These are phyloP conservation scores for Coleophoma eucalyptorum DNA, from an alignment of 2,329 filamentous ascomycete genomes.

Conservation along the genomic window DNA sequence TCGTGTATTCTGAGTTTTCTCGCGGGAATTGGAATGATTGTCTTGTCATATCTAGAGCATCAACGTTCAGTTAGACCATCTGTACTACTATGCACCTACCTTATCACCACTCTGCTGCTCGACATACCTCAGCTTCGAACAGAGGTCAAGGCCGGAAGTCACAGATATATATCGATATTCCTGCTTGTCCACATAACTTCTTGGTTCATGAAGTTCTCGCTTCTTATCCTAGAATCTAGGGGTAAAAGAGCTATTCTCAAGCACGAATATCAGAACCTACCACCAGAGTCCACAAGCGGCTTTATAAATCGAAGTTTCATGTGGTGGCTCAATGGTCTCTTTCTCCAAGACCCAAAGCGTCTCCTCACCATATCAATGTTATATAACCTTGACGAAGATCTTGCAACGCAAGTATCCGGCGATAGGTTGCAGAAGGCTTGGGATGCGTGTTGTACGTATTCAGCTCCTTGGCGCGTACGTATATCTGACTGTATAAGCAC, in stretches of 20 bases:
- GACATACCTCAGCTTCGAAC: constrained; percentile 2
- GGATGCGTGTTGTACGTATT: background rate
- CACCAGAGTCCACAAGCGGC: constrained; percentile 5
- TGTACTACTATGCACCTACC: constrained; percentile 3
- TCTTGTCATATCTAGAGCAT: constrained; percentile 1
- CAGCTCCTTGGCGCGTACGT: background rate
- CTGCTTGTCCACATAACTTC: background rate
- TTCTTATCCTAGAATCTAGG: constrained; percentile 3
- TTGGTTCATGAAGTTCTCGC: background rate
- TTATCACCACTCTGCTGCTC: constrained; percentile 2
- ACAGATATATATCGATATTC: background rate
- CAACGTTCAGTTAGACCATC: constrained; percentile 7
- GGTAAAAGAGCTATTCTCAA: background rate
- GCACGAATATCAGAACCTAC: background rate
- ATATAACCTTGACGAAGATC: constrained; percentile 2
- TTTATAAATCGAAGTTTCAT: constrained; percentile 3
- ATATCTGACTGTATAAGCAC: background rate
- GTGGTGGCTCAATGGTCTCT: constrained; percentile 7
- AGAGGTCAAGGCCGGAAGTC: background rate
- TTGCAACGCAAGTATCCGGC: background rate
- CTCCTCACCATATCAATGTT: background rate
- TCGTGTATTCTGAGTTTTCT: too few species aligned
- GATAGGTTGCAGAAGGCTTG: too few species aligned
- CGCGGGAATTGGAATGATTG: too few species aligned
- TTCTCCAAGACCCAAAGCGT: background rate